Percentiles rank a stretch among this genome's conserved stretches.
Evolutionary conservation across 441 rosid genomes (phyloP).

Genomic region (Manihot esculenta): DNA sequence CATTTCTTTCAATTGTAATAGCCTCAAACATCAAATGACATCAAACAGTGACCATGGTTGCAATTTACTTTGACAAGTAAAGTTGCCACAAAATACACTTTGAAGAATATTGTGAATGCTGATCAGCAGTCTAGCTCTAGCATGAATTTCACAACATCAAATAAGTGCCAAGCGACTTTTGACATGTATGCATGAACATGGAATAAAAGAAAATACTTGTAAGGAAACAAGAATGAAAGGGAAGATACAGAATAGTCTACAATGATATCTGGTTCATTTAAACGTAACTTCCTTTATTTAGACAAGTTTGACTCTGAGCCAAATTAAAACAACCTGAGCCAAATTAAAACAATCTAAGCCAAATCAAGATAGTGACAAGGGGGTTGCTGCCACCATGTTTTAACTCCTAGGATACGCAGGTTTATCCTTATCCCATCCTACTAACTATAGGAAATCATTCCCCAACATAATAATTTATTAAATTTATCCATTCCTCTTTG

Average conservation of each 20-base stretch:
- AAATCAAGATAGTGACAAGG: background rate
- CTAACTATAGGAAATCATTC: background rate
- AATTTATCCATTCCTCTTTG: background rate
- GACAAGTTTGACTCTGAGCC: background rate
- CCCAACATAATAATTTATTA: background rate
- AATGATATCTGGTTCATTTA: background rate
- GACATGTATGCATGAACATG: background rate
- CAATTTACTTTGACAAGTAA: background rate
- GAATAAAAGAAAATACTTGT: background rate
- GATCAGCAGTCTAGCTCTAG: background rate
- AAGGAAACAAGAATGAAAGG: background rate
- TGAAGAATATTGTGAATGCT: background rate
- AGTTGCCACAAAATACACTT: background rate
- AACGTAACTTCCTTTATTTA: background rate
- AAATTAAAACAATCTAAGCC: too few species aligned
- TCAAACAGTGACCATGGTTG: background rate
- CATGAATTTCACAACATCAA: background rate
- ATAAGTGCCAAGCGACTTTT: background rate
- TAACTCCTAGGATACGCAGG: background rate
- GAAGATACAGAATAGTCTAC: background rate
- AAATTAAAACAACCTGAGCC: background rate
- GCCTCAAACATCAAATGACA: background rate
- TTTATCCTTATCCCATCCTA: background rate
- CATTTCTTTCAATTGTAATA: background rate
- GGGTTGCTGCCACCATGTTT: background rate